Percentiles rank a stretch among this genome's conserved stretches.
These are phyloP conservation scores for Rosa hybrid DNA, from an alignment of 331 rosid genomes.

Conservation along the genomic window DNA sequence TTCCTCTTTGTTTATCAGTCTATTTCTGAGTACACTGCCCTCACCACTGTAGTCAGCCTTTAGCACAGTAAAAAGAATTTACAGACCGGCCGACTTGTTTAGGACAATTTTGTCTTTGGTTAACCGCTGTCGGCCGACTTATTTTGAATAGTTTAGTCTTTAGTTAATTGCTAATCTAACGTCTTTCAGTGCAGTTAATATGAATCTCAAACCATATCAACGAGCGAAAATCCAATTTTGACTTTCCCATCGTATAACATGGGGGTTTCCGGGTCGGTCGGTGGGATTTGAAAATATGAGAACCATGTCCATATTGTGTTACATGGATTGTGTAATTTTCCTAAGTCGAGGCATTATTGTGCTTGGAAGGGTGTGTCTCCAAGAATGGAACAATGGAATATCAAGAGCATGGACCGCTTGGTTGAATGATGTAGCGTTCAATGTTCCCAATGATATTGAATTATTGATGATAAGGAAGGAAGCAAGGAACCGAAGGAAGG, in stretches of 20 bases:
- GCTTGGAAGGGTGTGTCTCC: constrained; percentile 17
- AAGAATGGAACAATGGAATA: constrained; percentile 14
- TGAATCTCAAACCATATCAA: background rate
- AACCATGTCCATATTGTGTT: background rate
- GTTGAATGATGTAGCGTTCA: background rate
- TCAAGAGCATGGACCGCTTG: constrained; percentile 12
- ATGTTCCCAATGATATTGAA: constrained; percentile 6
- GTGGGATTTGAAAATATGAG: background rate
- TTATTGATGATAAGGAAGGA: constrained; percentile 17
- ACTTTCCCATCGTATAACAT: background rate
- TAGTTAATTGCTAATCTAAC: background rate
- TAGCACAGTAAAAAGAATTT: background rate
- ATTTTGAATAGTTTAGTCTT: background rate
- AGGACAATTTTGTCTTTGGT: background rate
- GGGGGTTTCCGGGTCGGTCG: background rate
- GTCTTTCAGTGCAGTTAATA: background rate
- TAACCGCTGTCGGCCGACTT: background rate
- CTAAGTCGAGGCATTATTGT: background rate
- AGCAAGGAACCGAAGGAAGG: background rate
- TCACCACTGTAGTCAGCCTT: background rate
- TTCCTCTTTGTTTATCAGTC: background rate
- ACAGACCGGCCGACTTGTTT: background rate
- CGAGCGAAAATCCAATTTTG: background rate
- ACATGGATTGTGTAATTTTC: background rate
- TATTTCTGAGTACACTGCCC: background rate